Conservation (phyloP, 1,284 basidiomycete species). For the Earliella scabrosa region DNA sequence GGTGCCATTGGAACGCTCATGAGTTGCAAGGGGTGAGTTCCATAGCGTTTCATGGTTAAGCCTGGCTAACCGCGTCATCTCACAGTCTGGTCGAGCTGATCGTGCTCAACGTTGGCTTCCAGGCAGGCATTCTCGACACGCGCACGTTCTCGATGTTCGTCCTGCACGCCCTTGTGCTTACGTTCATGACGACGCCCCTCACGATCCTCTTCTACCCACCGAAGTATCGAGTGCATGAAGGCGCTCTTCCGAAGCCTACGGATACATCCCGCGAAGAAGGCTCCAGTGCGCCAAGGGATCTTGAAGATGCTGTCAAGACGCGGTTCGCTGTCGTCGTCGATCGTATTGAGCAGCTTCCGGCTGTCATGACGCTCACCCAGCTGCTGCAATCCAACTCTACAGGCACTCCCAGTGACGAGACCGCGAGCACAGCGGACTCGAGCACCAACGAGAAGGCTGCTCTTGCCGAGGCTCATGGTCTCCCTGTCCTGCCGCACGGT, state of each 20-base stretch:
- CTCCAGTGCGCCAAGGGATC: slow-evolving; percentile 3
- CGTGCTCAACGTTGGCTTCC: slow-evolving; percentile 89
- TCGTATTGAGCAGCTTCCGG: slow-evolving; percentile 83
- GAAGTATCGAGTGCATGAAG: slow-evolving; percentile 44
- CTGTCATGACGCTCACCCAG: slow-evolving; percentile 67
- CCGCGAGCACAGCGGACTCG: slow-evolving; percentile 2
- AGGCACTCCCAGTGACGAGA: slow-evolving; percentile 1
- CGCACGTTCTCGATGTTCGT: slow-evolving; percentile 89
- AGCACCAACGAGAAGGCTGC: slow-evolving; percentile 28
- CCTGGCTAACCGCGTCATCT: background rate
- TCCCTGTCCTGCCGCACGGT: slow-evolving; percentile 3
- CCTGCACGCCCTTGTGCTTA: slow-evolving; percentile 83
- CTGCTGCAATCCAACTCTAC: slow-evolving; percentile 49
- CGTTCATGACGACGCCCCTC: slow-evolving; percentile 86
- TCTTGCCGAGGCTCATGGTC: background rate
- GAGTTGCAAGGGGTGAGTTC: slow-evolving; percentile 87
- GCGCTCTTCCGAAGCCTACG: background rate
- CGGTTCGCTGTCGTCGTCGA: slow-evolving; percentile 84
- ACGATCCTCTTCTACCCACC: slow-evolving; percentile 79
- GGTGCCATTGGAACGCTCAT: slow-evolving; percentile 90
- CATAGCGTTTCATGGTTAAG: background rate
- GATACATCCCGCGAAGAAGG: slow-evolving; percentile 13
- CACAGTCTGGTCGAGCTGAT: slow-evolving; percentile 84
- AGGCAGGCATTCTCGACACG: slow-evolving; percentile 78
- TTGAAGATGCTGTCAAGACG: slow-evolving; percentile 50